A percentile compares a stretch with the other conserved stretches of the same genome.
Evolutionary conservation across 306 rosid genomes (phyloP).

Genomic region (Vicia sativa): DNA sequence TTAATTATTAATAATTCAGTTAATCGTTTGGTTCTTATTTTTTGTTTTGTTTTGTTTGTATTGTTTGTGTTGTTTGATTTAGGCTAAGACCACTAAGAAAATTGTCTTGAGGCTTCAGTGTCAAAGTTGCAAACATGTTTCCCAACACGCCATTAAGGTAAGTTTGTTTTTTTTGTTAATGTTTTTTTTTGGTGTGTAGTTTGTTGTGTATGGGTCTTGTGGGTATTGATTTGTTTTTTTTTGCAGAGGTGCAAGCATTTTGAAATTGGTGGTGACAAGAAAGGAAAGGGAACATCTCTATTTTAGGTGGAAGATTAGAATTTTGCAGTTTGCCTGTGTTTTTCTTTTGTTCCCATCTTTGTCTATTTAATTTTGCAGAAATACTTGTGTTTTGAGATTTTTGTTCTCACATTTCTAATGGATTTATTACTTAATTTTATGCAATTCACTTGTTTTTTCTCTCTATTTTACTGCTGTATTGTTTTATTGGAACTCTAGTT

Average conservation of each 20-base stretch:
- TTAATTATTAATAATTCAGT: not conserved
- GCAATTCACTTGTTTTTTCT: not conserved
- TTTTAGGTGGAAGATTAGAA: conserved; percentile 34
- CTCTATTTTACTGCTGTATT: not conserved
- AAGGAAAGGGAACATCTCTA: conserved; percentile 58
- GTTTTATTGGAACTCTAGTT: not conserved
- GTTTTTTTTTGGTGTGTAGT: not conserved
- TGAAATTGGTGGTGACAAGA: conserved; percentile 59
- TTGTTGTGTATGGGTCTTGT: not conserved
- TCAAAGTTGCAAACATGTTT: conserved; percentile 59
- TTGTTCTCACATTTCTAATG: conserved; percentile 33
- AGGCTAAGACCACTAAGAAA: conserved; percentile 59
- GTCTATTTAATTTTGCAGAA: not conserved
- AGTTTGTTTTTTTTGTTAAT: not conserved
- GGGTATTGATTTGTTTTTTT: not conserved
- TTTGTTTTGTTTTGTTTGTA: no score
- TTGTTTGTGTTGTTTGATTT: not conserved
- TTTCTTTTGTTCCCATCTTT: not conserved
- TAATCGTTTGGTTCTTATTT: not conserved
- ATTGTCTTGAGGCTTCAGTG: conserved; percentile 58
- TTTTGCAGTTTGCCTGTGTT: conserved; percentile 1
- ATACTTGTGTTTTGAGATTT: conserved; percentile 12
- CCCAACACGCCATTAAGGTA: conserved; percentile 53
- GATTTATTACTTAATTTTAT: not conserved
- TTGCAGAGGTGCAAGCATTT: conserved; percentile 59